Conservation (phyloP, 1,284 basidiomycete species). For the Sporisorium sorghi region DNA sequence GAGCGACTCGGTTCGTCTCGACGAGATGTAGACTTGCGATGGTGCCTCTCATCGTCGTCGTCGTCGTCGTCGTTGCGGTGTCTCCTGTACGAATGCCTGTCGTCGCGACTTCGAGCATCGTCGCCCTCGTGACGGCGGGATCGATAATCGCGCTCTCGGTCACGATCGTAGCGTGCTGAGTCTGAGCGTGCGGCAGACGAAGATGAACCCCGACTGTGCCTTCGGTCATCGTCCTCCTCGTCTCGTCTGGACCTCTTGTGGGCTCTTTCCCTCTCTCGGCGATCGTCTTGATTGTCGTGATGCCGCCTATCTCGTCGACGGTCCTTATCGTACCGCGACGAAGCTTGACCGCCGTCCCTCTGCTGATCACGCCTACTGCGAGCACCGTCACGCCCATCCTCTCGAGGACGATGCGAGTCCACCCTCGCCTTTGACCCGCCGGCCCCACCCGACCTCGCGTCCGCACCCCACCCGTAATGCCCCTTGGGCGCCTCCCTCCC, state of each 20-base stretch:
- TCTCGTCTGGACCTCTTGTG: slow-evolving; percentile 22
- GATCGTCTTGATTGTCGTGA: neutral
- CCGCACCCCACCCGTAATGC: slow-evolving; percentile 17
- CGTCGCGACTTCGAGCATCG: slow-evolving; percentile 12
- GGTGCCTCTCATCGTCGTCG: slow-evolving; percentile 11
- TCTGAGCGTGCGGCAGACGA: neutral
- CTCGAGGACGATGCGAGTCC: slow-evolving; percentile 21
- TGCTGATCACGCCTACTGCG: slow-evolving; percentile 9
- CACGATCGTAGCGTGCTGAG: neutral
- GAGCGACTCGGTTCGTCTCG: slow-evolving; percentile 17
- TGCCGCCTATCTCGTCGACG: slow-evolving; percentile 21
- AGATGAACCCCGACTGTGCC: too few species aligned
- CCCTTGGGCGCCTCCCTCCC: slow-evolving; percentile 60
- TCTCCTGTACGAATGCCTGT: slow-evolving; percentile 11
- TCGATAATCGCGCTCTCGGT: neutral
- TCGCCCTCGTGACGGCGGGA: slow-evolving; percentile 6
- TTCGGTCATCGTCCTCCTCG: slow-evolving; percentile 8
- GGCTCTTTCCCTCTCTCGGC: slow-evolving; percentile 6
- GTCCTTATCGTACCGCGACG: slow-evolving; percentile 49
- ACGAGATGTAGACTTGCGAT: slow-evolving; percentile 21
- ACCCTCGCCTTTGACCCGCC: neutral
- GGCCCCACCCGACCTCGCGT: neutral
- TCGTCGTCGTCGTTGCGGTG: slow-evolving; percentile 9
- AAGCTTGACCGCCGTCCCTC: slow-evolving; percentile 19
- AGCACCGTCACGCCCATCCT: neutral